Base-by-base conservation (phyloP, 2,329 filamentous ascomycete species). In the Cytospora piceae region DNA sequence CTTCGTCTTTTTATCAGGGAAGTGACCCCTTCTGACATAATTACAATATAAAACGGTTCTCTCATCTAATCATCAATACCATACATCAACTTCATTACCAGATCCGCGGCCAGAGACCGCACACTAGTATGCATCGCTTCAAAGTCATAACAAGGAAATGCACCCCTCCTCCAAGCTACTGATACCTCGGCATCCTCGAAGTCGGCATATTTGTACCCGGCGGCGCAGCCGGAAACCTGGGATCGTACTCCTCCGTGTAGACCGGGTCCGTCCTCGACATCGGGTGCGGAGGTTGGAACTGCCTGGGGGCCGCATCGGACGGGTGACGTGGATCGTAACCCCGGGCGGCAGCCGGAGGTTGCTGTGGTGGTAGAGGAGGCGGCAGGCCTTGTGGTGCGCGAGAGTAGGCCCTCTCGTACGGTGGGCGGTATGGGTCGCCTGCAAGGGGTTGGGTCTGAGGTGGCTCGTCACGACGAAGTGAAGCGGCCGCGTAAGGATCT, bases 181-280 rank as follows among this genome's bases (percentile, higher is more conserved):
- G 49, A 53, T 66, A 66, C 20, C 64, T 66, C 11, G 64, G n/a
- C 46, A 49, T 56, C 27, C 64, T 63, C 42, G 64, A 54, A 32
- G 42, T 39, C 11, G 60, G 20, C 29, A 65, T 34, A 37, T 49
- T 61, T 15, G 57, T 57, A 34, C 58, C 63, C 15, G 74, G 70
- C 20, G 73, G 72, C 32, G 71, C 72, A 54, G 73, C 74, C 15
- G 78, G 77, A 69, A 77, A 77, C 54, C 76, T 76, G 29, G 80
- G 79, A 61, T 83, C 80, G 59, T 83, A 83, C 67, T 81, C 79
- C 63, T 81, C 79, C 60, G 77, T 72, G 57, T 74, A 75, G 58
- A 67, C 67, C 52, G 66, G 37, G 2, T 70, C 69, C 5, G 65
- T 54, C 4, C 66, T 56, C 24, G 66, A 64, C 32, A 66, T 32